Evolutionary conservation across 257 asterid genomes (phyloP), one percentile per base, ranked within the genome.

Genomic region (Hygrophila difformis): DNA sequence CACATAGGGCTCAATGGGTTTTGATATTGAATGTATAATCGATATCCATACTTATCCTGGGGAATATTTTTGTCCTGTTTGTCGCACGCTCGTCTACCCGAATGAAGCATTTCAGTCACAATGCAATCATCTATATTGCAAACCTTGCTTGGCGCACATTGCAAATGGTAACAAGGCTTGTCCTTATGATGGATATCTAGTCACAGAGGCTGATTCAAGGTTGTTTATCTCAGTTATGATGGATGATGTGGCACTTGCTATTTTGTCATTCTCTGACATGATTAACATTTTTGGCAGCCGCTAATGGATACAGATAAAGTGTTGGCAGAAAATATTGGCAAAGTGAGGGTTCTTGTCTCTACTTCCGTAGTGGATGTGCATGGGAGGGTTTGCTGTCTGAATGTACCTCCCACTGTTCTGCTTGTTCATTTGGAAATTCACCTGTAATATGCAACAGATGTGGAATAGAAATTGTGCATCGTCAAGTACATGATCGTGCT

Each of bases 401-500:
- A 34, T 71, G 92, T 51, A 48, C 79, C 21, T 60, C 82, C 37
- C 98, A 89, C 60, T 87, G 93, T 60, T 59, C 91, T 42, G 71
- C 60, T 14, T 89, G 96, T 49, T 40, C 88, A 54, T 85, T 77
- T 68, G 98, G 96, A 28, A 72, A 74, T 49, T 79, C 94, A 18
- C 88, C 94, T 2, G 96, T 89, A 34, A 66, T 89, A 61, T 89
- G 98, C 76, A 77, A 85, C 66, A 62, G 82, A 63, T 89, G 98
- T 53, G 92, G 93, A 1, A 44, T 82, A 56, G 93, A 82, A 67
- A 78, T 85, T 64, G 78, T 79, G 65, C 94, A 85, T 72, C 93
- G 93, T 33, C 88, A 85, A 77, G 94, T 86, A 10, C 87, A 82
- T n/a, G 96, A 89, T n/a, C 98, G 85, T 54, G 98, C 94, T 8